Base-by-base conservation (phyloP, 2,329 filamentous ascomycete genomes). In the Phaeophleospora eucalypticola region DNA sequence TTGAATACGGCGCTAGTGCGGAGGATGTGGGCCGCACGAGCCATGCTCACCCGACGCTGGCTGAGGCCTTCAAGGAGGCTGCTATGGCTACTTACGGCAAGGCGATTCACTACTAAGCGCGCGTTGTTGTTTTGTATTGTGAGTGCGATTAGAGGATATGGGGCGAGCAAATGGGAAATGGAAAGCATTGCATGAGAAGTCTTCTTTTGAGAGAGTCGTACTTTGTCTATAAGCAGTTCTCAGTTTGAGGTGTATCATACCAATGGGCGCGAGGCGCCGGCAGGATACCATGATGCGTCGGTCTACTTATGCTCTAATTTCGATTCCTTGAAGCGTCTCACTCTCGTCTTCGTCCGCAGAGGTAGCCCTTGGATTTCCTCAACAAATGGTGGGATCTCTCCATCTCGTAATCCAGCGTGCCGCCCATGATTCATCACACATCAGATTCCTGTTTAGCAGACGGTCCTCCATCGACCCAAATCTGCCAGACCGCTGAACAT, bases 11-110 rank as follows among this genome's bases (percentile, higher is more conserved):
- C 57, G 93, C 93, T 21, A 93, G 87, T 57, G 90, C 83, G 63
- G 93, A 98, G 76, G 93, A 96, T 71, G 88, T 95, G 66, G 89
- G 86, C 52, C 82, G 93, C 66, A 97, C 93, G 56, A 93, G 88
- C 73, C 93, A 98, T 73, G 93, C 93, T 46, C 93, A 98, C 75
- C 93, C 93, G 46, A 96, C 90, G 42, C 79, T 98, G 51, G 84
- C 91, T 18, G 93, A 98, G 77, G 93, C 93, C 36, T 97, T 98
- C 81, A 98, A 98, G 80, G 93, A 98, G 81, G 93, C 93, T 64
- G 93, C 93, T 60, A 97, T 98, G 93, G 87, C 89, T 53, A 96
- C 91, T 41, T 89, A 95, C 76, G 82, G 84, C 64, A 93, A 95
- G 78, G 85, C 93, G 58, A 95, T 98, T 69, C 93, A 98, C 77